Evolutionary conservation across 495 filamentous ascomycete species (phyloP).

Genomic region (Penicillium verhagenii): DNA sequence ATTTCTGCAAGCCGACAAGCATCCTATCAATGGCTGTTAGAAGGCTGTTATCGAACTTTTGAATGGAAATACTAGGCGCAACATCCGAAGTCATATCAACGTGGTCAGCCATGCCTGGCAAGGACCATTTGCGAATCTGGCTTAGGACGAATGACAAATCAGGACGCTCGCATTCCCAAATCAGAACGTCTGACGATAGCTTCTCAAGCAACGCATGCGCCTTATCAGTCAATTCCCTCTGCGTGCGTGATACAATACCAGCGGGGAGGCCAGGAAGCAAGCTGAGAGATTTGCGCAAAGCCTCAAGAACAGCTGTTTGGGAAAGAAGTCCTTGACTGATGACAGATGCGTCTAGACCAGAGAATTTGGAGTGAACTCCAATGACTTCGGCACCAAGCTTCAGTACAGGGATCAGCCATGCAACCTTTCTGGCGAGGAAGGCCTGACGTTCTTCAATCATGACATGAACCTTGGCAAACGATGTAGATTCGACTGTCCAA

Average conservation of each 20-base stretch:
- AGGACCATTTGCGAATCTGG: constrained; percentile 45
- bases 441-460: constrained; percentile 20
- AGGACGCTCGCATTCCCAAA: constrained; percentile 46
- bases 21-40: constrained; percentile 61
- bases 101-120: not conserved
- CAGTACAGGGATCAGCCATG: constrained; percentile 53
- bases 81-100: constrained; percentile 3
- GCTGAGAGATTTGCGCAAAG: constrained; percentile 38
- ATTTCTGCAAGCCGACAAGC: constrained; percentile 70
- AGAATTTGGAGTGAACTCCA: constrained; percentile 60
- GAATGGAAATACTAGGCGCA: constrained; percentile 17
- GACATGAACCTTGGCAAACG: constrained; percentile 26
- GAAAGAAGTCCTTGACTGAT: constrained; percentile 43
- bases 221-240: constrained; percentile 42
- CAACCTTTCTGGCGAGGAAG: constrained; percentile 28
- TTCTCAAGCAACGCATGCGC: constrained; percentile 41
- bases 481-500: constrained; percentile 37
- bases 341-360: constrained; percentile 42
- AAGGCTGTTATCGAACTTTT: constrained; percentile 55
- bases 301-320: constrained; percentile 49
- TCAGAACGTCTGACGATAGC: constrained; percentile 45
- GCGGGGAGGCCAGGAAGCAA: constrained; percentile 53
- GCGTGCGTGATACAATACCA: constrained; percentile 48
- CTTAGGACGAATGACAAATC: constrained; percentile 61
- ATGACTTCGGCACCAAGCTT: constrained; percentile 45